phyloP scores from a whole-genome alignment of 75 land plant species.

The Cryptomeria japonica region DNA sequence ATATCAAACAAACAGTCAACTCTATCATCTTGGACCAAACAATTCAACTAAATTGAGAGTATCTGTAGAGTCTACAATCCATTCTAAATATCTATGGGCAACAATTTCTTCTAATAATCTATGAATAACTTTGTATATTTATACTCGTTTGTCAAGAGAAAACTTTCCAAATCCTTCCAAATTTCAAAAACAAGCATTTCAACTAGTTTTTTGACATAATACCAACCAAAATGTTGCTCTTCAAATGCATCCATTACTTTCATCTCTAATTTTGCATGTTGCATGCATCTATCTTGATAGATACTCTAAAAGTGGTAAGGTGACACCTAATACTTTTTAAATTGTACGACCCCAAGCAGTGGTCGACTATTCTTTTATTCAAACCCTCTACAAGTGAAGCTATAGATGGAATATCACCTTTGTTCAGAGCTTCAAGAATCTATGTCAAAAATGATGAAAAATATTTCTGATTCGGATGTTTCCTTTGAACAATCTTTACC shows the following conservation, averaged over 20 bases:
- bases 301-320: slow-evolving; percentile 47
- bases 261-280: slow-evolving; percentile 39
- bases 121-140: slow-evolving; percentile 64
- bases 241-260: slow-evolving; percentile 59
- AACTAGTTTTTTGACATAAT: slow-evolving; percentile 61
- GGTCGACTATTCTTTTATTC: slow-evolving; percentile 75
- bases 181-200: slow-evolving; percentile 53
- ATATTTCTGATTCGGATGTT: slow-evolving; percentile 69
- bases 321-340: slow-evolving; percentile 38
- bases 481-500: slow-evolving; percentile 81
- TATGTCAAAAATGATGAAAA: slow-evolving; percentile 78
- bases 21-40: no score
- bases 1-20: no score
- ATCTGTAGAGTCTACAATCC: no score
- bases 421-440: slow-evolving; percentile 85
- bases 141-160: slow-evolving; percentile 55
- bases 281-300: slow-evolving; percentile 29
- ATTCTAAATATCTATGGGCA: no score
- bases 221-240: slow-evolving; percentile 73
- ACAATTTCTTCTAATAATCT: no score
- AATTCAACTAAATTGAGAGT: no score
- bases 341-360: slow-evolving; percentile 64
- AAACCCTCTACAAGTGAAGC: slow-evolving; percentile 85
- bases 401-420: slow-evolving; percentile 89
- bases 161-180: slow-evolving; percentile 48